Evolutionary conservation across 345 rosid genomes (phyloP).

Genomic region (Citrus trifoliata): DNA sequence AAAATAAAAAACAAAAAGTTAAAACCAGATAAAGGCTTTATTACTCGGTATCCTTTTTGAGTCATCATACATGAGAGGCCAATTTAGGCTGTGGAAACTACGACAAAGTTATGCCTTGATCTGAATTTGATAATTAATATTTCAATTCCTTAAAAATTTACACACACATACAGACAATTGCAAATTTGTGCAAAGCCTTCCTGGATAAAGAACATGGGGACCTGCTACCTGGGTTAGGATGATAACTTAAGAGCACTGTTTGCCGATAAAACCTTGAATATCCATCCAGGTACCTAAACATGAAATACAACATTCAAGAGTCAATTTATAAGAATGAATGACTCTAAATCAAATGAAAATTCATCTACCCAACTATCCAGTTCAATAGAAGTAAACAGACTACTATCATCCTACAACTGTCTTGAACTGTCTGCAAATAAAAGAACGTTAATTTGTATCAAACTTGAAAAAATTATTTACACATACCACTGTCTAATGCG

Average conservation of each 20-base stretch:
- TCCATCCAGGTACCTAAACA: constrained; percentile 83
- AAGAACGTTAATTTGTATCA: not conserved
- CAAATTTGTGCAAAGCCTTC: not conserved
- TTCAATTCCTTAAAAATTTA: not conserved
- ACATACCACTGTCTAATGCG: constrained; percentile 81
- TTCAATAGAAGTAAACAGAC: not conserved
- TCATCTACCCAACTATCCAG: not conserved
- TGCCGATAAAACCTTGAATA: constrained; percentile 74
- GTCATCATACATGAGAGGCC: not conserved
- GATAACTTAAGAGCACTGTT: constrained; percentile 69
- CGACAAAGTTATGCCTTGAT: not conserved
- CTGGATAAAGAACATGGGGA: constrained; percentile 5
- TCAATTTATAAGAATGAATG: constrained; percentile 6
- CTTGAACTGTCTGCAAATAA: not conserved
- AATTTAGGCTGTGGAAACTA: not conserved
- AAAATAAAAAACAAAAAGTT: not conserved
- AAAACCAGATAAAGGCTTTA: not conserved
- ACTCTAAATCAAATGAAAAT: not conserved
- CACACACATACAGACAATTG: not conserved
- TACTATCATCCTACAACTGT: not conserved
- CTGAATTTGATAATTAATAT: not conserved
- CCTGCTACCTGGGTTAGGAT: constrained; percentile 69
- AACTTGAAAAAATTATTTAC: not conserved
- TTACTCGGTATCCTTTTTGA: not conserved
- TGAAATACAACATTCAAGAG: not conserved